Evolutionary conservation across 140 eudicot species (phyloP).

Genomic region (Ambrosia hybrid): DNA sequence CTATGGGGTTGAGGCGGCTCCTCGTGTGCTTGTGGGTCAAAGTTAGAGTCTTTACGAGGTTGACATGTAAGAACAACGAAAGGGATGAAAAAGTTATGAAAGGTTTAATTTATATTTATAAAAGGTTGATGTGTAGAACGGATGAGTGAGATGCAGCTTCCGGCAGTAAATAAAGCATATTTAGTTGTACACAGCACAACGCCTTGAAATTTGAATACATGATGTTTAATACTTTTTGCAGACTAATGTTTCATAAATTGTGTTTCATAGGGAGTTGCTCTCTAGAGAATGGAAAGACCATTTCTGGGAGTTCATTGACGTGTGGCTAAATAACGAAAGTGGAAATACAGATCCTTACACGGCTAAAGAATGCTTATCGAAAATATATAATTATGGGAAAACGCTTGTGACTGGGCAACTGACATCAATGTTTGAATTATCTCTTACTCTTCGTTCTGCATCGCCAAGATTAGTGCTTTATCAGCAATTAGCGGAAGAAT

Average conservation of each 20-base stretch:
- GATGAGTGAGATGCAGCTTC: too few species aligned
- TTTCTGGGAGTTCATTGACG: slow-evolving; percentile 82
- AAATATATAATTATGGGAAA: slow-evolving; percentile 63
- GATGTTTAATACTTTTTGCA: too few species aligned
- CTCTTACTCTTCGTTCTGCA: slow-evolving; percentile 93
- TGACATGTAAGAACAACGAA: too few species aligned
- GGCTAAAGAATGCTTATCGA: slow-evolving; percentile 81
- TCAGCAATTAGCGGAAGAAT: slow-evolving; percentile 88
- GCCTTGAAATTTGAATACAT: too few species aligned
- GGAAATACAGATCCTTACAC: slow-evolving; percentile 47
- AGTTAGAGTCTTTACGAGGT: too few species aligned
- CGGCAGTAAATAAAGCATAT: too few species aligned
- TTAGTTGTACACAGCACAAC: too few species aligned
- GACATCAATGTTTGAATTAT: slow-evolving; percentile 71
- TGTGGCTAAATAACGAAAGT: slow-evolving; percentile 57
- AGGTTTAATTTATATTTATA: too few species aligned
- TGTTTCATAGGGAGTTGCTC: slow-evolving; percentile 67
- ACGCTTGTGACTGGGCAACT: slow-evolving; percentile 66
- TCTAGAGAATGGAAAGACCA: slow-evolving; percentile 87
- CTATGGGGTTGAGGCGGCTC: too few species aligned
- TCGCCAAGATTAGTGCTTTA: slow-evolving; percentile 91
- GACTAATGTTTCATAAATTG: background rate
- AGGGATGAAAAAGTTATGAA: too few species aligned
- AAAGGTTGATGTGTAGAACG: too few species aligned
- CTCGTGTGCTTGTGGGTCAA: too few species aligned